These are phyloP conservation scores for Anthracocystis panici-leucophaei DNA, from an alignment of 1,284 basidiomycete genomes.

Conservation along the genomic window DNA sequence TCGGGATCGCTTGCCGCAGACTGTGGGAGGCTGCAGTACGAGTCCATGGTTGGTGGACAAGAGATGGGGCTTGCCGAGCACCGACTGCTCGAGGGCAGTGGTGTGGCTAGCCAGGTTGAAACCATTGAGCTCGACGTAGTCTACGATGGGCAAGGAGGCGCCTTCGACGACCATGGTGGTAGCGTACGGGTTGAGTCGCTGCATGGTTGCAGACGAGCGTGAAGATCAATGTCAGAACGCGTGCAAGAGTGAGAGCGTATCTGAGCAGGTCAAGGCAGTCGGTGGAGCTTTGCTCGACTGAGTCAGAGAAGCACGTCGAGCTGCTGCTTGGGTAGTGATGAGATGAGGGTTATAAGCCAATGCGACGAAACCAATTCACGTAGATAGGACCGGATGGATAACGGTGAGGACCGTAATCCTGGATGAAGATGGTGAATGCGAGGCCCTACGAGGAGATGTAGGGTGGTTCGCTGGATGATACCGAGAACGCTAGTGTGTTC, in stretches of 20 bases:
- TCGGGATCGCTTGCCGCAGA: constrained; percentile 49
- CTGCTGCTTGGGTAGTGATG: constrained; percentile 9
- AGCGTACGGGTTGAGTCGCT: constrained; percentile 18
- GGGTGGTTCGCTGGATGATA: constrained; percentile 22
- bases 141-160: constrained; percentile 12
- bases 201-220: constrained; percentile 20
- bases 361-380: constrained; percentile 58
- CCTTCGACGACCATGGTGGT: constrained; percentile 35
- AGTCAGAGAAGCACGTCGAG: constrained; percentile 13
- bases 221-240: constrained; percentile 12
- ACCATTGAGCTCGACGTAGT: constrained; percentile 48
- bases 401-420: constrained; percentile 39
- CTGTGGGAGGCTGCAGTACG: constrained; percentile 14
- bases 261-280: constrained; percentile 19
- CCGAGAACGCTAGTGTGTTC: constrained; percentile 29
- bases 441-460: constrained; percentile 24
- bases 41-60: constrained; percentile 5
- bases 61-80: constrained; percentile 44
- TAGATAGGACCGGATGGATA: constrained; percentile 49
- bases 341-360: constrained; percentile 33
- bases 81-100: constrained; percentile 50
- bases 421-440: constrained; percentile 9
- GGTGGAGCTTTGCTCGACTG: constrained; percentile 13
- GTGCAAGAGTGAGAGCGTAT: constrained; percentile 18
- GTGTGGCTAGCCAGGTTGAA: constrained; percentile 47